Evolutionary conservation across 2,329 filamentous ascomycete genomes (phyloP), one percentile per base, ranked within the genome.

Genomic region (Fusarium bulbicola): DNA sequence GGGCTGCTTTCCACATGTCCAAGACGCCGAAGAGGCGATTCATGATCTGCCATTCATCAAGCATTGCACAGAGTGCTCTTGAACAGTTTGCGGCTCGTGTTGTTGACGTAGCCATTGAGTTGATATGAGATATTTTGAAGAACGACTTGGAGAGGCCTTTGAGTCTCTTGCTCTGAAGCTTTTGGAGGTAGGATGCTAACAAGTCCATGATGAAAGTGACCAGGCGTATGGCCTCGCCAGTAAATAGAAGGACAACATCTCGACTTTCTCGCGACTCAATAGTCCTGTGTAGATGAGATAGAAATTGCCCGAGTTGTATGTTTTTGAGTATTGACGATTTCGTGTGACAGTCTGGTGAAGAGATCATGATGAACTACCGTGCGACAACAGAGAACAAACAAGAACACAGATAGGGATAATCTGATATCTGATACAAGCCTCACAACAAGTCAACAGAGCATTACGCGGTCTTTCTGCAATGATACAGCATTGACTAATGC

Each of bases 21-120:
- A 65, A 20, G 7, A 54, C 37, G 11, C 63, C 63, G 1, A 59
- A 63, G 3, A 65, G 63, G 13, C 58, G 63, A 28, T 63, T 53
- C 63, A 65, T 63, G 7, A 63, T 20, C n/a, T 65, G 63, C 58
- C 63, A 65, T 16, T 65, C 63, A 12, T 54, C 63, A 0, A 65
- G n/a, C 40, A 65, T 54, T 3, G 32, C 28, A 3, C 24, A 28
- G 1, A 62, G 18, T 20, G 58, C 34, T 14, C 40, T 46, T 26
- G 32, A 21, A 34, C 40, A n/a, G 16, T 37, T n/a, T 7, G 40
- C 50, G 2, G 7, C 52, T 46, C 21, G n/a, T 24, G n/a, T 62
- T 7, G 59, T 59, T 14, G 52, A 59, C 5, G 18, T 4, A 1
- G 40, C 26, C 7, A 62, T 21, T 6, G 40, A 46, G 8, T 32